phyloP scores from a whole-genome alignment of 2,329 filamentous ascomycete species.

The Sporothrix euskadiensis region DNA sequence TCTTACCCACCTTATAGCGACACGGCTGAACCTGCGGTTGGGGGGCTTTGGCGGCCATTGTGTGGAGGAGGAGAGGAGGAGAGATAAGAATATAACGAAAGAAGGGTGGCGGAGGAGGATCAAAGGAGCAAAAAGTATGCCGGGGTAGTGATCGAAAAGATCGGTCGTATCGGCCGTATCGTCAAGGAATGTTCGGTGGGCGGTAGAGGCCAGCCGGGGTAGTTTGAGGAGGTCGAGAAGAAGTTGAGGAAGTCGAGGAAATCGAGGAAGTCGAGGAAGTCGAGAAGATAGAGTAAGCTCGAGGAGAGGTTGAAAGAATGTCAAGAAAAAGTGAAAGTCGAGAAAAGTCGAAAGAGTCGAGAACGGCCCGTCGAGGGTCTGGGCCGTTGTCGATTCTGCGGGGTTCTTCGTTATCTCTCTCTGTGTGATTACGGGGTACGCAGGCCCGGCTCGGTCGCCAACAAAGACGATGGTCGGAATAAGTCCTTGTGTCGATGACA shows the following conservation, averaged over 20 bases:
- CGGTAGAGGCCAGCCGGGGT: neutral
- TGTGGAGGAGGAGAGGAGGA: neutral
- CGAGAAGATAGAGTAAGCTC: neutral
- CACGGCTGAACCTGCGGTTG: conserved; percentile 76
- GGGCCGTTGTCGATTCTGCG: neutral
- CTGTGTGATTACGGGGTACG: neutral
- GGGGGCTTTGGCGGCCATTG: conserved; percentile 9
- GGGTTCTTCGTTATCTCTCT: conserved; percentile 1
- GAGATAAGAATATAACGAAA: neutral
- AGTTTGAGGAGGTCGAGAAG: neutral
- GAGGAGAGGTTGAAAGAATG: neutral
- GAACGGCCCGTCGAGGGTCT: conserved; percentile 1
- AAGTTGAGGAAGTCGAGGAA: no score
- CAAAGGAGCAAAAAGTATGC: neutral
- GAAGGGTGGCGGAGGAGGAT: neutral
- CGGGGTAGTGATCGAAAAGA: neutral
- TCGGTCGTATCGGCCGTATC: neutral
- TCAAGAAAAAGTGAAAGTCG: neutral
- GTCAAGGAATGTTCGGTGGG: neutral
- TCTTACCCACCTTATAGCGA: conserved; percentile 98
- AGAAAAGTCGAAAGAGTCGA: neutral
- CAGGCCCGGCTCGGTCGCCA: neutral
- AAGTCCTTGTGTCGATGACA: neutral
- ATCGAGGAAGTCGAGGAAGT: neutral
- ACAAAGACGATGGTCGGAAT: no score